Conservation (phyloP, 2,329 filamentous ascomycete genomes). For the Ophiostoma ulmi region DNA sequence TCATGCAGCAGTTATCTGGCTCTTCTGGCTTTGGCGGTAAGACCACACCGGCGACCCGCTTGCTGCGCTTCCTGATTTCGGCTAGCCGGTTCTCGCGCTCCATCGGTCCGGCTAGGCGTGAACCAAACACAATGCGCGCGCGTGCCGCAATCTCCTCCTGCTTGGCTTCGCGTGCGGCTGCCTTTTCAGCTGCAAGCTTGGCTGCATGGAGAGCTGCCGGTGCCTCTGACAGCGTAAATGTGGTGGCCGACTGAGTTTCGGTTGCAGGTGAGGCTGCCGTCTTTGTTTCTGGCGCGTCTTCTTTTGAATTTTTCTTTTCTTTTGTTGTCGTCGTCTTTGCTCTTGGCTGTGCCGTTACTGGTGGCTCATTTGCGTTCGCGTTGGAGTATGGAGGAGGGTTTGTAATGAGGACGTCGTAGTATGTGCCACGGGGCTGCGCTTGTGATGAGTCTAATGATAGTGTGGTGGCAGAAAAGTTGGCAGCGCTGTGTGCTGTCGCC, state of each 20-base stretch:
- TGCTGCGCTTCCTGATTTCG: conserved; percentile 54
- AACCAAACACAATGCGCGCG: conserved; percentile 72
- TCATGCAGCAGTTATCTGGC: conserved; percentile 99
- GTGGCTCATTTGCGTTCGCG: conserved; percentile 43
- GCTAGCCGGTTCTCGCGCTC: conserved; percentile 59
- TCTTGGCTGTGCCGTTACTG: conserved; percentile 36
- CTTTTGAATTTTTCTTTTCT: background rate
- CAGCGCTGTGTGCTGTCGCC: background rate
- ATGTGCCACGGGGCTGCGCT: conserved; percentile 50
- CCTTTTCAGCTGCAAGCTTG: conserved; percentile 18
- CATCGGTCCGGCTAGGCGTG: conserved; percentile 66
- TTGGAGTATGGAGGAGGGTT: conserved; percentile 40
- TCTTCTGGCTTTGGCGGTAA: conserved; percentile 82
- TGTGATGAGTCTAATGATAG: conserved; percentile 32
- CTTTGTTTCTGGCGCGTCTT: background rate
- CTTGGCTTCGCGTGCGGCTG: background rate
- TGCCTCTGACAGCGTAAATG: conserved; percentile 15
- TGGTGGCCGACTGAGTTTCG: conserved; percentile 31
- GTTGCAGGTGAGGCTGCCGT: background rate
- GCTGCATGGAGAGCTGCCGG: conserved; percentile 29
- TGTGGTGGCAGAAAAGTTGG: background rate
- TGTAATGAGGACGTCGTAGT: conserved; percentile 55
- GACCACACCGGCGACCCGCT: conserved; percentile 67
- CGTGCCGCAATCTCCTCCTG: conserved; percentile 44
- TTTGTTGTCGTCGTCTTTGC: conserved; percentile 27